phyloP scores from a whole-genome alignment of 2,329 filamentous ascomycete genomes.

The Myriosclerotinia duriaeana region DNA sequence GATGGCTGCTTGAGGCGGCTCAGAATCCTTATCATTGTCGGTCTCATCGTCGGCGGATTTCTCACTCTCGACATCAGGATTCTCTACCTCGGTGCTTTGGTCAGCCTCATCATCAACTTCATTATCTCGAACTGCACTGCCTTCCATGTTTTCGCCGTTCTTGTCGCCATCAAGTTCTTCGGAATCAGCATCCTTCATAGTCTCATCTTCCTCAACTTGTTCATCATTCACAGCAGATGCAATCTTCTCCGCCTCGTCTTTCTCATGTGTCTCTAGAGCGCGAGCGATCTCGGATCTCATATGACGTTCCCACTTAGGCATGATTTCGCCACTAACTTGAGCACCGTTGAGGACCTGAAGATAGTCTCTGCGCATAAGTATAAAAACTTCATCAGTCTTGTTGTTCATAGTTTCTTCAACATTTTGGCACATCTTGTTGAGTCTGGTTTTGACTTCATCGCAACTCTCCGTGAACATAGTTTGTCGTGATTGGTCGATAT shows the following conservation, averaged over 20 bases:
- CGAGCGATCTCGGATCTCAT: constrained; percentile 23
- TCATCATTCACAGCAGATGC: background rate
- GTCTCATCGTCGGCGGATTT: background rate
- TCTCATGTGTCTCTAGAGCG: constrained; percentile 12
- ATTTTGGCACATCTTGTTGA: constrained; percentile 43
- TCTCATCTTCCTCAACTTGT: background rate
- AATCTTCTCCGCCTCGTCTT: constrained; percentile 1
- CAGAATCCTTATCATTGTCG: background rate
- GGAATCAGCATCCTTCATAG: background rate
- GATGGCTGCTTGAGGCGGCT: background rate
- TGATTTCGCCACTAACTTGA: constrained; percentile 31
- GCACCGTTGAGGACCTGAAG: constrained; percentile 37
- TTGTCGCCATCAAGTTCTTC: background rate
- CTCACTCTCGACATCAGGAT: background rate
- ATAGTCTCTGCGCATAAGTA: constrained; percentile 41
- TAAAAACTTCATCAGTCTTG: constrained; percentile 39
- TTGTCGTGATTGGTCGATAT: constrained; percentile 45
- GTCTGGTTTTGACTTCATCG: constrained; percentile 43
- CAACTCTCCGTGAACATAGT: constrained; percentile 53
- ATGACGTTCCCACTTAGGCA: constrained; percentile 34
- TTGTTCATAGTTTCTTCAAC: constrained; percentile 36
- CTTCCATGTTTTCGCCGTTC: background rate
- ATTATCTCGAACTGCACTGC: background rate
- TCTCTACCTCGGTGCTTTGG: background rate
- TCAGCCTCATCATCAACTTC: background rate